Evolutionary conservation across 2,329 filamentous ascomycete species (phyloP).

Genomic region (Sclerotinia borealis): DNA sequence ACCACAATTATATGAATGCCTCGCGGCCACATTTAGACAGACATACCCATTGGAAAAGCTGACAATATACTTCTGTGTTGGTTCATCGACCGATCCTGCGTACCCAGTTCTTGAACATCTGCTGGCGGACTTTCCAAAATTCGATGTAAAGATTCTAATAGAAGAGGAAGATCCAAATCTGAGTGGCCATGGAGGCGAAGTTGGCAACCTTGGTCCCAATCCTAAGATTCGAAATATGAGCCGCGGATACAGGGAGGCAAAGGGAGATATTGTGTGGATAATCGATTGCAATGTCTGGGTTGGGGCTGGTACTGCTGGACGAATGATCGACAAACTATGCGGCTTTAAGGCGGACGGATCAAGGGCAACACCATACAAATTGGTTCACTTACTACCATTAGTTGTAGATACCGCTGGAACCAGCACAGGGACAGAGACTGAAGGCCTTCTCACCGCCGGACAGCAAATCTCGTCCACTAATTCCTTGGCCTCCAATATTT

Average conservation of each 20-base stretch:
- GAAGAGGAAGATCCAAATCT: constrained; percentile 76
- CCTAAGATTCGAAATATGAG: constrained; percentile 99
- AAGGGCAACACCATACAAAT: constrained; percentile 63
- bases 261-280: constrained; percentile 86
- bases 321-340: constrained; percentile 83
- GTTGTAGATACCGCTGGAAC: constrained; percentile 65
- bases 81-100: constrained; percentile 68
- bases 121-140: constrained; percentile 63
- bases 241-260: constrained; percentile 81
- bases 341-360: constrained; percentile 54
- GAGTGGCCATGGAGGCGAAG: constrained; percentile 44
- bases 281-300: constrained; percentile 97
- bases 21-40: constrained; percentile 78
- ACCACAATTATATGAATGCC: constrained; percentile 83
- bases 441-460: constrained; percentile 21
- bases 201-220: constrained; percentile 73
- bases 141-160: constrained; percentile 67
- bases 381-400: constrained; percentile 89
- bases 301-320: constrained; percentile 66
- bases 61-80: constrained; percentile 77
- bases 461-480: constrained; percentile 27
- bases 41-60: constrained; percentile 71
- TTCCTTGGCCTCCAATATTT: constrained; percentile 32
- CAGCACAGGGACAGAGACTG: constrained; percentile 23
- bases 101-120: constrained; percentile 67